These are phyloP conservation scores for Colletotrichum ledebouriae DNA, from an alignment of 2,329 filamentous ascomycete genomes.

Conservation along the genomic window DNA sequence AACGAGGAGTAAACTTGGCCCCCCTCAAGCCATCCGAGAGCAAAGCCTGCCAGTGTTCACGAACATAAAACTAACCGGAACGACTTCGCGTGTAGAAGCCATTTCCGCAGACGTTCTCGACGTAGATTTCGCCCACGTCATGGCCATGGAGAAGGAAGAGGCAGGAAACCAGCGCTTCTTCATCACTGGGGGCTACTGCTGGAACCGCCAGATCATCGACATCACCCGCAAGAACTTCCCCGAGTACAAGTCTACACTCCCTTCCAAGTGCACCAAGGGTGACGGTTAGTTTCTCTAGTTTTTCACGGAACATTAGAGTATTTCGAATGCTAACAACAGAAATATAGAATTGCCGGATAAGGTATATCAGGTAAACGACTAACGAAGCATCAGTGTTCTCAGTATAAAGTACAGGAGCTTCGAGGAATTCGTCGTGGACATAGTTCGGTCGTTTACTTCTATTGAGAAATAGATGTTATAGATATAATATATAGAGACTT, in stretches of 20 bases:
- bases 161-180: constrained; percentile 49
- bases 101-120: constrained; percentile 49
- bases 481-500: background rate
- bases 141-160: constrained; percentile 44
- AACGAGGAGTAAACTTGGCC: background rate
- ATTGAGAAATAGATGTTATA: background rate
- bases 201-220: constrained; percentile 44
- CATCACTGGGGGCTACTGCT: constrained; percentile 45
- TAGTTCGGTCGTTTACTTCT: background rate
- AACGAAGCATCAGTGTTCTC: background rate
- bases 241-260: background rate
- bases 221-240: constrained; percentile 44
- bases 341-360: background rate
- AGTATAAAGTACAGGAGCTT: background rate
- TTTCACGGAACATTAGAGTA: fast-evolving
- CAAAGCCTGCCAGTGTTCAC: no score
- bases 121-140: constrained; percentile 47
- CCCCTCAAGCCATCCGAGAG: no score
- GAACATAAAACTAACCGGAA: no score
- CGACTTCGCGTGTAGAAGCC: no score
- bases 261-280: no score
- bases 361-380: background rate
- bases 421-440: background rate
- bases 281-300: background rate
- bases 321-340: background rate